Evolutionary conservation across 768 basidiomycete species (phyloP), one percentile per base, ranked within the genome.

Genomic region (Lactarius trivialis): DNA sequence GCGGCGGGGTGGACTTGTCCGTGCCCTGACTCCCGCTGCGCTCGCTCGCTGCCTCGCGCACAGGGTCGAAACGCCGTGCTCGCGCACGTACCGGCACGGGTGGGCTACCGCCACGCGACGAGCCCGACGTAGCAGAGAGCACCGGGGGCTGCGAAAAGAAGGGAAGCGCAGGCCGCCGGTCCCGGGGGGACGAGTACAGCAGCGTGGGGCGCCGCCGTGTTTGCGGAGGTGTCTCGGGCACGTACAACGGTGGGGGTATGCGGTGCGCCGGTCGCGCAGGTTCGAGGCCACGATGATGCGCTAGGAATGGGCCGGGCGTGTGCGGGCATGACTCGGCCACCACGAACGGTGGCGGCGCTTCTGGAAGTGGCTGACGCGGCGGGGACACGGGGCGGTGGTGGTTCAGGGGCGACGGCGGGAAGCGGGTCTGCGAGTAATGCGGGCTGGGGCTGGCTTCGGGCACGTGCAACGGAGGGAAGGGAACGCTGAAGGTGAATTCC

Each of bases 61-160:
- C 69, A 4, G 69, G 69, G 39, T 70, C 69, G 17, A 70, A 70
- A 15, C 69, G 69, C 7, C 36, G 55, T 19, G 55, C 12, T 28
- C 61, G 64, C 21, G 26, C 5, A 43, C 49, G 54, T 21, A 55
- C 51, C 21, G 49, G 36, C 21, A 52, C 51, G 17, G 57, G 49
- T 4, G 58, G 48, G 39, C 55, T 60, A 24, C 34, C 57, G 21
- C 33, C 49, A 15, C 15, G 57, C 7, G 55, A 55, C 19, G 63
- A 41, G 17, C 41, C 28, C 36, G 49, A 21, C 11, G 55, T 56
- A 8, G 41, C n/a, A 30, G 37, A 30, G 30, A 24, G 14, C 4
- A 55, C 60, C 3, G 54, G 28, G 7, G 48, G 33, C 2, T 33
- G 32, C 32, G 12, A 8, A 1, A 8, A 33, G 52, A 21, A 33